Evolutionary conservation across 495 filamentous ascomycete genomes (phyloP).

Genomic region (Poronia punctata): DNA sequence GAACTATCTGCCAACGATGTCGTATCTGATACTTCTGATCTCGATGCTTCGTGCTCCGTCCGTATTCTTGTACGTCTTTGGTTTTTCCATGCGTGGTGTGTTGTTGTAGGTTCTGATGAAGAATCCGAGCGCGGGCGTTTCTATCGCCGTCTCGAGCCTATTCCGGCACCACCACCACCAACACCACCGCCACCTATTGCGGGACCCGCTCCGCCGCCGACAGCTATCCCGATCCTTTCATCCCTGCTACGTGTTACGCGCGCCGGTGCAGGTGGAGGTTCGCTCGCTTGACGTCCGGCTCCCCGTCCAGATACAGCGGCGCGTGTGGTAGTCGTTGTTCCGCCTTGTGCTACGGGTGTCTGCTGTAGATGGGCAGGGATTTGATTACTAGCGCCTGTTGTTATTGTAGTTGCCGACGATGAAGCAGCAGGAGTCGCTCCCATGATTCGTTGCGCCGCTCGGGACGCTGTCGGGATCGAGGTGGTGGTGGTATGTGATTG

Average conservation of each 20-base stretch:
- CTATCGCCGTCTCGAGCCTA: constrained; percentile 25
- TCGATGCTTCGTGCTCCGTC: too few species aligned
- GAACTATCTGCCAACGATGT: too few species aligned
- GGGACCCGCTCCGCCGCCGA: too few species aligned
- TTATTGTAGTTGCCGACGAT: not conserved
- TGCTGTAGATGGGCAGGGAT: constrained; percentile 7
- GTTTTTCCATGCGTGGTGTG: too few species aligned
- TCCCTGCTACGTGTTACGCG: constrained; percentile 27
- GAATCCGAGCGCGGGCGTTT: constrained; percentile 4
- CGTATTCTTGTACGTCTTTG: too few species aligned
- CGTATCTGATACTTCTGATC: too few species aligned
- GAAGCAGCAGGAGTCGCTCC: constrained; percentile 2
- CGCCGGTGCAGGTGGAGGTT: constrained; percentile 19
- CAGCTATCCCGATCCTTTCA: constrained; percentile 28
- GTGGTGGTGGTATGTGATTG: constrained; percentile 6
- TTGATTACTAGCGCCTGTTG: not conserved
- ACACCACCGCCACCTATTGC: too few species aligned
- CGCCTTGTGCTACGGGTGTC: constrained; percentile 7
- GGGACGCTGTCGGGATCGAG: constrained; percentile 5
- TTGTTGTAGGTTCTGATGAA: too few species aligned
- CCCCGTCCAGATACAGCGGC: constrained; percentile 5
- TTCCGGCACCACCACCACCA: too few species aligned
- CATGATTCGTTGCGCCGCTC: constrained; percentile 14
- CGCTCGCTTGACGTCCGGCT: constrained; percentile 16
- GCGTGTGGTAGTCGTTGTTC: constrained; percentile 3